Percentiles rank a stretch among this genome's conserved stretches.
These are phyloP conservation scores for Pseudoperonospora humuli DNA, from an alignment of 352 stramenopile genomes.

Conservation along the genomic window DNA sequence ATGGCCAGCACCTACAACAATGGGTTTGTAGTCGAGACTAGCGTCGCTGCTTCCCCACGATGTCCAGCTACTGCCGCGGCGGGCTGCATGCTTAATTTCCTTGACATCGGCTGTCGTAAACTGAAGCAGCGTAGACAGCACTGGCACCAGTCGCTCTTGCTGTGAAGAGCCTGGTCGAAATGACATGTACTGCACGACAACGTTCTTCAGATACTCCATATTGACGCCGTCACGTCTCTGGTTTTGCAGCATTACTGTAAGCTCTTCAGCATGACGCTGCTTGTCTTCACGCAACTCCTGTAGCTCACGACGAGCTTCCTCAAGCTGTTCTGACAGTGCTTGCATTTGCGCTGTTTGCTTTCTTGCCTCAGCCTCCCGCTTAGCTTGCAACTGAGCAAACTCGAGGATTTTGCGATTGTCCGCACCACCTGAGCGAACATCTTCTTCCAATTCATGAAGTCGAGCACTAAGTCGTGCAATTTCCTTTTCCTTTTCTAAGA, in stretches of 20 bases:
- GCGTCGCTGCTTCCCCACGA: conserved; percentile 44
- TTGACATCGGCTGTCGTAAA: conserved; percentile 70
- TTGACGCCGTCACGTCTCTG: conserved; percentile 82
- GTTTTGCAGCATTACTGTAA: conserved; percentile 68
- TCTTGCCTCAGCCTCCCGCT: conserved; percentile 59
- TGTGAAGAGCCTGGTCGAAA: conserved; percentile 78
- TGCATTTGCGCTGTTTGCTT: conserved; percentile 49
- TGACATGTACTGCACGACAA: conserved; percentile 87
- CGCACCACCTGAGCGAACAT: conserved; percentile 73
- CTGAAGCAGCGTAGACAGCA: conserved; percentile 81
- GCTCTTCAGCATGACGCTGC: conserved; percentile 48
- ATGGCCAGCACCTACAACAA: conserved; percentile 30
- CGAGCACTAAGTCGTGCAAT: conserved; percentile 47
- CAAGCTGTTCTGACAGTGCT: conserved; percentile 36
- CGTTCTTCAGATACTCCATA: conserved; percentile 89
- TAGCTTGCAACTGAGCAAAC: conserved; percentile 78
- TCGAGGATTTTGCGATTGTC: conserved; percentile 86
- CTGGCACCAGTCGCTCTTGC: conserved; percentile 63
- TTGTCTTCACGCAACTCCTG: conserved; percentile 56
- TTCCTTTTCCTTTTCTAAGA: conserved; percentile 74
- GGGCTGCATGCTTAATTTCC: conserved; percentile 62
- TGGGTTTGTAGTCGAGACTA: conserved; percentile 53
- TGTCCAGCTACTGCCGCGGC: conserved; percentile 61
- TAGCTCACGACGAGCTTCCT: conserved; percentile 37
- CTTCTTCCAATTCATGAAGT: conserved; percentile 69